Conservation (phyloP, 768 basidiomycete genomes). For the Agaricus bisporus region DNA sequence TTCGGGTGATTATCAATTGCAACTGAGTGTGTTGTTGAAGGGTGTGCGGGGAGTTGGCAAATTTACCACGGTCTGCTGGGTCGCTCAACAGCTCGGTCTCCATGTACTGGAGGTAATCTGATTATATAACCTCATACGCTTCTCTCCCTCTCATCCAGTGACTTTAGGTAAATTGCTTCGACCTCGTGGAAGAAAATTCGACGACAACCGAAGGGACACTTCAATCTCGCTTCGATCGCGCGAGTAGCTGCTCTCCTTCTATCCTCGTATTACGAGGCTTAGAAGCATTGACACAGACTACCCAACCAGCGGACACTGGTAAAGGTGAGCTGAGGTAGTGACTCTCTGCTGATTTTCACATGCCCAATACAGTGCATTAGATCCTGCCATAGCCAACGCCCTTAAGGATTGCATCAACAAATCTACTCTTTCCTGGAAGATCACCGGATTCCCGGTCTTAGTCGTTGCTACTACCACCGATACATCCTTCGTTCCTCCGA, state of each 20-base stretch:
- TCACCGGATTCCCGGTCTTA: conserved; percentile 66
- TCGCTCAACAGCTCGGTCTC: conserved; percentile 61
- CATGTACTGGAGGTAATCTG: conserved; percentile 67
- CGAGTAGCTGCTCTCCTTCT: conserved; percentile 75
- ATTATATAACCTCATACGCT: background rate
- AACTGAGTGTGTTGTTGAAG: conserved; percentile 68
- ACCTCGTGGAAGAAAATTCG: conserved; percentile 73
- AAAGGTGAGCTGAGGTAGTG: conserved; percentile 41
- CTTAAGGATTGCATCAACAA: conserved; percentile 59
- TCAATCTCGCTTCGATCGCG: conserved; percentile 70
- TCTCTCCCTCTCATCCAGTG: background rate
- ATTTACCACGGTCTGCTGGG: conserved; percentile 50
- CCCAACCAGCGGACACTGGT: conserved; percentile 55
- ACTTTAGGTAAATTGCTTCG: conserved; percentile 77
- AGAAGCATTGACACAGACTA: conserved; percentile 72
- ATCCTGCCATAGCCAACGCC: conserved; percentile 46
- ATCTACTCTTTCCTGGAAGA: conserved; percentile 49
- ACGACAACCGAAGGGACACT: conserved; percentile 70
- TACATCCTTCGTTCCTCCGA: conserved; percentile 53
- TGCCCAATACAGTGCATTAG: conserved; percentile 28
- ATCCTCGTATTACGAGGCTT: conserved; percentile 74
- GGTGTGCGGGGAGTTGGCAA: conserved; percentile 84
- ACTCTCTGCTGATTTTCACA: background rate
- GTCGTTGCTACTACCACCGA: conserved; percentile 72
- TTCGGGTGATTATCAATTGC: conserved; percentile 55